Evolutionary conservation across 2,329 filamentous ascomycete species (phyloP), one percentile per base, ranked within the genome.

Genomic region (Trichoderma hamatum): DNA sequence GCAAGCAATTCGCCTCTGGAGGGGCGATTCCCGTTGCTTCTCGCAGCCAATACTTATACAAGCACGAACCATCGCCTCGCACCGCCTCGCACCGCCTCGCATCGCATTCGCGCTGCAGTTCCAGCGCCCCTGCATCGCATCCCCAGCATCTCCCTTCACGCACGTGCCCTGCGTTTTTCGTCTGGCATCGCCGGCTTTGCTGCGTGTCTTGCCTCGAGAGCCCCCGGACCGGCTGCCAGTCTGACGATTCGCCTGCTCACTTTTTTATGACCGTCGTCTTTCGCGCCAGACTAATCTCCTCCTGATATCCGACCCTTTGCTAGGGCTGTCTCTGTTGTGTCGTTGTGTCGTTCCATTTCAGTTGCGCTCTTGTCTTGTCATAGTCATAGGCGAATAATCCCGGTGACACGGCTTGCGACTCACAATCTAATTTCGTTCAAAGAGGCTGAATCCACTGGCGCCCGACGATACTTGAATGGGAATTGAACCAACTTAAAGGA

Each of bases 141-240:
- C 69, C 69, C 69, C 69, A 68, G 69, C 69, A 68, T 62, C 69
- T 70, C 64, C 69, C 69, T 70, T 70, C 51, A 68, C 56, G 69
- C 69, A 70, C 69, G 69, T 70, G 69, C 65, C 69, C 52, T 70
- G 46, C 59, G 56, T 64, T 34, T 39, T 26, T 34, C 26, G 26
- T 24, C 62, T 13, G n/a, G 26, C 30, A 30, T 34, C 51, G 34
- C 34, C 52, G 30, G 39, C 52, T 46, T 36, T 43, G 52, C 52
- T 67, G 64, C 64, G 64, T 67, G 64, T 67, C 64, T 67, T 58
- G 54, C 39, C 36, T 67, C 55, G 64, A 46, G 39, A 43, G 39
- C 28, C 24, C 30, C 24, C 56, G 14, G 28, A 32, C 54, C 28
- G 54, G 28, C 54, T 3, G 2, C 30, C 30, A 34, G 51, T 26